Evolutionary conservation across 805 yeast genomes (phyloP).

Genomic region (Candida fluviatilis): DNA sequence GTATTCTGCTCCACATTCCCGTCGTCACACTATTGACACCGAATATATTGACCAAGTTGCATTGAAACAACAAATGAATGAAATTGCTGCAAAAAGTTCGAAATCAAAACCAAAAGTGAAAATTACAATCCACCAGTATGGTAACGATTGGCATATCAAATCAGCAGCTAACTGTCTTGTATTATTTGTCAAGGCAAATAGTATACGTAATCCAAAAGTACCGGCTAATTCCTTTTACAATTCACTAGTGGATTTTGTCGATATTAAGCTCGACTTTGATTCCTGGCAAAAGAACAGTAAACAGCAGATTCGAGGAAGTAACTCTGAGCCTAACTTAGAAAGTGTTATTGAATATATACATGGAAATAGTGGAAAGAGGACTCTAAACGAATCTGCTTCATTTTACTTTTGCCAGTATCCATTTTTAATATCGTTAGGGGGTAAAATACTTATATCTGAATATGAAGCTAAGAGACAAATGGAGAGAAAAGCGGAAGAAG

Average conservation of each 20-base stretch:
- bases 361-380: slow-evolving; percentile 29
- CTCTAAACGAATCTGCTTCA: slow-evolving; percentile 19
- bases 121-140: slow-evolving; percentile 57
- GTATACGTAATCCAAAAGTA: slow-evolving; percentile 21
- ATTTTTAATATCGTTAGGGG: slow-evolving; percentile 73
- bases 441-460: slow-evolving; percentile 76
- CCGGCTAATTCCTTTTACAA: slow-evolving; percentile 62
- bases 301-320: background rate
- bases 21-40: slow-evolving; percentile 7
- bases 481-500: slow-evolving; percentile 87
- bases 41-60: slow-evolving; percentile 21
- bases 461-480: slow-evolving; percentile 76
- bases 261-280: slow-evolving; percentile 76
- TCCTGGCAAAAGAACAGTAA: slow-evolving; percentile 61
- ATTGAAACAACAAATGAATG: slow-evolving; percentile 16
- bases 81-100: slow-evolving; percentile 10
- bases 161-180: slow-evolving; percentile 61
- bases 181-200: slow-evolving; percentile 52
- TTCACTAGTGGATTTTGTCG: slow-evolving; percentile 73
- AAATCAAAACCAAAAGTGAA: slow-evolving; percentile 18
- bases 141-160: slow-evolving; percentile 76
- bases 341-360: slow-evolving; percentile 46
- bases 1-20: slow-evolving; percentile 1
- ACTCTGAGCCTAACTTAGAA: slow-evolving; percentile 27
- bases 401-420: slow-evolving; percentile 82